Evolutionary conservation across 805 yeast genomes (phyloP), one percentile per base, ranked within the genome.

Genomic region (Vanderwaltozyma yarrowii): DNA sequence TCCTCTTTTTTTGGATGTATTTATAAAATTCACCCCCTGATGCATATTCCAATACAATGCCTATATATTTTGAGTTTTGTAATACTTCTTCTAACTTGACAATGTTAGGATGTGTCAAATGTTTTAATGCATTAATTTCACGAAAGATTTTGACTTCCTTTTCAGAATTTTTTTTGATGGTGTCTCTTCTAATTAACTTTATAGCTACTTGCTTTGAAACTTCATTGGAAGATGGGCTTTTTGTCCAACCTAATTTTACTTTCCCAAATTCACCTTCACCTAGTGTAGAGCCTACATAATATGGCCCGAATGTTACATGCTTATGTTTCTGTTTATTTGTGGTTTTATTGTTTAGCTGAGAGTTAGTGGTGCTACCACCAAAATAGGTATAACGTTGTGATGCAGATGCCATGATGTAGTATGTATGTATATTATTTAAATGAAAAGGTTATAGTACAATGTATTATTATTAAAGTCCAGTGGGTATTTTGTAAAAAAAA

Each of bases 231-330:
- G 32, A 46, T 21, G 39, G 32, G 5, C 15, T 24, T 57, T 83
- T 84, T 43, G 94, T 71, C 96, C 96, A 89, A 12, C 96, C 97
- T 17, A 92, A 68, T 58, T 89, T 92, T 41, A 92, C 98, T 61
- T 92, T 89, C 42, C 98, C 98, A 61, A 92, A 92, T 57, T 92
- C 98, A 35, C 98, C 98, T 63, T 92, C 96, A 25, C 98, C 98
- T 12, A 92, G 65, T 0, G 98, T 89, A 12, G 94, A 79, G 2
- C 97, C 98, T 7, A 92, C 70, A 17, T 84, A 74, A 54, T 88
- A 92, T 12, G 84, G 78, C 19, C 98, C 98, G 57, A 92, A 88
- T 29, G 94, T 72, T 16, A 81, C 79, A 54, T 81, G 87, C 45
- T 81, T 67, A 44, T 73, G 76, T 3, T 32, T 37, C 4, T 14